Conservation (phyloP, 2,329 filamentous ascomycete genomes). For the Trichoderma sp. region DNA sequence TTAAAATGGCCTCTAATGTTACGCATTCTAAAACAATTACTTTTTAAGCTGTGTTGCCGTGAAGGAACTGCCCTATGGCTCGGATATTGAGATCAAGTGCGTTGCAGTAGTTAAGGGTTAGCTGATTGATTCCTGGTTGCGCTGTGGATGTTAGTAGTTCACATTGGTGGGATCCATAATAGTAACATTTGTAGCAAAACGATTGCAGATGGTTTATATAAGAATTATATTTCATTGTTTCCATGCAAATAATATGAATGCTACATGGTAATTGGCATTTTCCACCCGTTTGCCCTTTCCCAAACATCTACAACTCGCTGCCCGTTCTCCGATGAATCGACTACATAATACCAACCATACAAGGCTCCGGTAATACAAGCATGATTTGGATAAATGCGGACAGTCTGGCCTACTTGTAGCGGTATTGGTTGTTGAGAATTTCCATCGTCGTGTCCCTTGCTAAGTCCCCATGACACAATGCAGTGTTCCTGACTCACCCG, state of each 20-base stretch:
- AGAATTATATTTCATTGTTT: neutral
- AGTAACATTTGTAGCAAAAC: neutral
- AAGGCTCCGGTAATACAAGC: neutral
- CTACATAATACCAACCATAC: neutral
- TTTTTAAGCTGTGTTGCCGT: neutral
- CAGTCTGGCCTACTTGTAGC: neutral
- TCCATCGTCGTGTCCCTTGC: neutral
- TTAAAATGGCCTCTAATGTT: neutral
- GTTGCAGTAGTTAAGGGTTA: neutral
- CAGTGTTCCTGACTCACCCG: neutral
- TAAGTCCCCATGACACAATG: neutral
- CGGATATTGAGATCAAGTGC: too few species aligned
- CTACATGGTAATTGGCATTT: neutral
- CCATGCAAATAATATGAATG: neutral
- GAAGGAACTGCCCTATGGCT: neutral
- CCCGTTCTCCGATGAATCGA: neutral
- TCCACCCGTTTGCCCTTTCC: neutral
- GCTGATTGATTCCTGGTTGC: neutral
- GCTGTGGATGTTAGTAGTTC: neutral
- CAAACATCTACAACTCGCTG: neutral
- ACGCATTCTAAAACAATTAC: neutral
- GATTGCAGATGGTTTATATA: neutral
- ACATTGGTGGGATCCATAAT: fast-evolving
- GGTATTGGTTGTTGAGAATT: neutral
- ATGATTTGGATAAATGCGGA: neutral